phyloP scores from a whole-genome alignment of 2,329 filamentous ascomycete genomes.

The Scortechinia acanthostroma region DNA sequence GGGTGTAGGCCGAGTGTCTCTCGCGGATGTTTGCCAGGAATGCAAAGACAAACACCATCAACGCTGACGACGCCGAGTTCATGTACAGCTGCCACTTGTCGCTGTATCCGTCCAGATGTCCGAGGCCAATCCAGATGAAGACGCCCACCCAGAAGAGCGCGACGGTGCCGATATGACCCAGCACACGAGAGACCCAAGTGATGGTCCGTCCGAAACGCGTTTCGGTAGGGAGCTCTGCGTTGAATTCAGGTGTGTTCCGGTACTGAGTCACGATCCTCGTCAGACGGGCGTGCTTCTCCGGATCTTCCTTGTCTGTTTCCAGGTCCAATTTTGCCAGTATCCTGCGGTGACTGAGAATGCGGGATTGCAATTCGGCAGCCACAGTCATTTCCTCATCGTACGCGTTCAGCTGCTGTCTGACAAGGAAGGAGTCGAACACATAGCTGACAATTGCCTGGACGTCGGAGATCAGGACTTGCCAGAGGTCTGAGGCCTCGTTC shows the following conservation, averaged over 20 bases:
- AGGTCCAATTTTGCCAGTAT: constrained; percentile 15
- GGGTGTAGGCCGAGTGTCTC: constrained; percentile 20
- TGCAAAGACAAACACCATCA: constrained; percentile 27
- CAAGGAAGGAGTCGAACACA: constrained; percentile 24
- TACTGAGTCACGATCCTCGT: too few species aligned
- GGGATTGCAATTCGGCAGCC: constrained; percentile 20
- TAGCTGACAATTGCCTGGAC: constrained; percentile 24
- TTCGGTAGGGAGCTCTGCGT: constrained; percentile 15
- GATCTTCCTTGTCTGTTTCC: too few species aligned
- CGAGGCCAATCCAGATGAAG: constrained; percentile 20
- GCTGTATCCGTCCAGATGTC: constrained; percentile 15
- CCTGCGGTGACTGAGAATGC: constrained; percentile 17
- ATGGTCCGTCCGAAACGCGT: constrained; percentile 17
- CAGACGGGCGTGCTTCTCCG: too few species aligned
- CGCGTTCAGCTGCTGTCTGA: constrained; percentile 25
- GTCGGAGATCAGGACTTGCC: constrained; percentile 25
- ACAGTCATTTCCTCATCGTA: constrained; percentile 15
- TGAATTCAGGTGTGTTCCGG: constrained; percentile 11
- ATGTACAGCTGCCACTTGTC: constrained; percentile 29
- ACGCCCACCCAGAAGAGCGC: constrained; percentile 24
- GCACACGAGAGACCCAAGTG: constrained; percentile 10
- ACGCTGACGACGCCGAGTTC: constrained; percentile 31
- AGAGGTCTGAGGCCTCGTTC: constrained; percentile 18
- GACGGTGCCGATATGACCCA: constrained; percentile 19
- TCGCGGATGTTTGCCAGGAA: constrained; percentile 29